Conservation (phyloP, 768 basidiomycete genomes). For the Leccinum subgranulosum region DNA sequence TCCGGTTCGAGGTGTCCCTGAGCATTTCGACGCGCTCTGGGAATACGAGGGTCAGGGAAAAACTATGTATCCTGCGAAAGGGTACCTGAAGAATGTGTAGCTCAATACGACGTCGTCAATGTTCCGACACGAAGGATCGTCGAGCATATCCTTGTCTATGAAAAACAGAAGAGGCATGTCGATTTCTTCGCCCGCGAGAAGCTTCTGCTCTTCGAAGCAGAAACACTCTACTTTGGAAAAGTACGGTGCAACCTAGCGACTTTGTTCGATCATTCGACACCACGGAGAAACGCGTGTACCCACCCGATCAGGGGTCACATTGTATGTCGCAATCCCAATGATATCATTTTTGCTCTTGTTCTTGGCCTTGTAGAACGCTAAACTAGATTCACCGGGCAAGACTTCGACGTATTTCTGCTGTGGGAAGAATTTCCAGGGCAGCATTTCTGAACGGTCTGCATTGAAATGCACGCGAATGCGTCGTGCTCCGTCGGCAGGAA, state of each 20-base stretch:
- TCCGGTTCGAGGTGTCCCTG: conserved; percentile 90
- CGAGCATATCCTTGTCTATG: conserved; percentile 95
- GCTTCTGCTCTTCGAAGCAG: conserved; percentile 97
- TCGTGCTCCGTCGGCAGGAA: conserved; percentile 62
- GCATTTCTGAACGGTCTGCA: conserved; percentile 81
- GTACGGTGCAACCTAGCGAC: conserved; percentile 84
- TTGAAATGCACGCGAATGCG: conserved; percentile 96
- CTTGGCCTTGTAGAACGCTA: conserved; percentile 95
- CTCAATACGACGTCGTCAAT: conserved; percentile 91
- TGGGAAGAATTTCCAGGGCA: conserved; percentile 93
- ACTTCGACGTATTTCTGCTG: conserved; percentile 89
- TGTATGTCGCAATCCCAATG: conserved; percentile 98
- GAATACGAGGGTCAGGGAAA: not conserved
- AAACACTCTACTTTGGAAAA: conserved; percentile 99
- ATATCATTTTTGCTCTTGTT: conserved; percentile 84
- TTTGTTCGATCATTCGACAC: not conserved
- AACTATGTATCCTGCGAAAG: not conserved
- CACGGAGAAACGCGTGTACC: conserved; percentile 23
- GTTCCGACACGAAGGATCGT: conserved; percentile 84
- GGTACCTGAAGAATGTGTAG: conserved; percentile 95
- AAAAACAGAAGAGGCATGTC: conserved; percentile 99
- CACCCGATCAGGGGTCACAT: conserved; percentile 97
- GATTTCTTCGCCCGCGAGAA: conserved; percentile 92
- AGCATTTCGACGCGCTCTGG: conserved; percentile 80
- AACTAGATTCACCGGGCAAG: conserved; percentile 90